Conservation (phyloP, 495 filamentous ascomycete species). For the Apiosordaria backusii region DNA sequence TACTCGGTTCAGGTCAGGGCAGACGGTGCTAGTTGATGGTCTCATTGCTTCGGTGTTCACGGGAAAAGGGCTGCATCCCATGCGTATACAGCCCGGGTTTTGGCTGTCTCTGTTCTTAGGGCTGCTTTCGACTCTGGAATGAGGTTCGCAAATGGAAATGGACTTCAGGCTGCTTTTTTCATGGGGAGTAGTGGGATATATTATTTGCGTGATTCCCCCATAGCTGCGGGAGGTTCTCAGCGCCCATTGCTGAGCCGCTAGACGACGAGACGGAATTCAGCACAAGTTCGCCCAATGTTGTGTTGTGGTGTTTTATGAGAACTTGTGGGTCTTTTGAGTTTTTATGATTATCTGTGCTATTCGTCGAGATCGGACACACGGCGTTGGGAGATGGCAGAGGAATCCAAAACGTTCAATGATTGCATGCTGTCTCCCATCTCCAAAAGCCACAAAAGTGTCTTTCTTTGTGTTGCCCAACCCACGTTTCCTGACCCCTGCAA, state of each 20-base stretch:
- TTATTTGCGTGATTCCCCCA: conserved; percentile 6
- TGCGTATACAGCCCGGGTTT: conserved; percentile 38
- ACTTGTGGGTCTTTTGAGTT: neutral
- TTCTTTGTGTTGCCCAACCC: neutral
- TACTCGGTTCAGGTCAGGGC: conserved; percentile 24
- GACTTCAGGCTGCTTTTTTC: conserved; percentile 33
- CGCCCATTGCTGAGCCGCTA: conserved; percentile 19
- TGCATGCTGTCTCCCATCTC: neutral
- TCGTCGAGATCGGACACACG: neutral
- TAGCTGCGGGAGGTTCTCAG: conserved; percentile 9
- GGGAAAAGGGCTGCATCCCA: conserved; percentile 46
- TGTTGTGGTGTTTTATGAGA: neutral
- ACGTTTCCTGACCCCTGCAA: conserved; percentile 18
- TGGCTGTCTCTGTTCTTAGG: conserved; percentile 45
- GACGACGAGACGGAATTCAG: conserved; percentile 19
- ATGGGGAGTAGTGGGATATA: conserved; percentile 12
- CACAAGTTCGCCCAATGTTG: conserved; percentile 12
- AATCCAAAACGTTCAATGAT: neutral
- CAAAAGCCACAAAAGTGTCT: neutral
- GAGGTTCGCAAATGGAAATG: conserved; percentile 39
- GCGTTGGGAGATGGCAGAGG: neutral
- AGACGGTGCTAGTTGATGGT: conserved; percentile 35
- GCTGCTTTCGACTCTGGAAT: conserved; percentile 45
- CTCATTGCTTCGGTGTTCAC: conserved; percentile 53
- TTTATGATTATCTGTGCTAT: neutral